phyloP scores from a whole-genome alignment of 257 asterid genomes.

The Jasminum sambac region DNA sequence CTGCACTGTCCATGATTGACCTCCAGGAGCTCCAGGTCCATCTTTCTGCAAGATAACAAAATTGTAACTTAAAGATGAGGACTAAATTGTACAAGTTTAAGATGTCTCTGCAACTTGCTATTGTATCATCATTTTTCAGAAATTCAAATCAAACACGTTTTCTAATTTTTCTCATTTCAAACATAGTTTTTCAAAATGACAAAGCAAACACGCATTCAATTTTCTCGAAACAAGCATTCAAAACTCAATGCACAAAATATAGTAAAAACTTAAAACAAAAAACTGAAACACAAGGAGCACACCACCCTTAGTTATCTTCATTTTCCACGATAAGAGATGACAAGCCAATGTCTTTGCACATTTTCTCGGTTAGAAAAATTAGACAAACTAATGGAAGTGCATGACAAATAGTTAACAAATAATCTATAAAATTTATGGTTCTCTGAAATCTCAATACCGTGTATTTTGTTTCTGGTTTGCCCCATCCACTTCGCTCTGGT shows the following conservation, averaged over 20 bases:
- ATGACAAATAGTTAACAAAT: slow-evolving; percentile 19
- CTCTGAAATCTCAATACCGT: slow-evolving; percentile 50
- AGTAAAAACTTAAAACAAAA: too few relatives aligned
- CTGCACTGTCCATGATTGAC: slow-evolving; percentile 95
- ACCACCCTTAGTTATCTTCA: too few relatives aligned
- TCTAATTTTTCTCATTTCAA: too few relatives aligned
- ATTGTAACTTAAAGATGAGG: neutral
- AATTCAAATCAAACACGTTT: too few relatives aligned
- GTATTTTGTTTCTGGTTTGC: slow-evolving; percentile 89
- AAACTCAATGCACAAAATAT: too few relatives aligned
- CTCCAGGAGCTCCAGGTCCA: slow-evolving; percentile 98
- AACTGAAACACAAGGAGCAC: too few relatives aligned
- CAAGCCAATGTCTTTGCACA: neutral
- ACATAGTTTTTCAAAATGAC: too few relatives aligned
- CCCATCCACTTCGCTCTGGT: slow-evolving; percentile 99
- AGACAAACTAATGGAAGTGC: slow-evolving; percentile 14
- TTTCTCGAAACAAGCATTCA: too few relatives aligned
- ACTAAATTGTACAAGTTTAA: too few relatives aligned
- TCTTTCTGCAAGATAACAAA: slow-evolving; percentile 69
- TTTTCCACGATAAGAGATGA: neutral
- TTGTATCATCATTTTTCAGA: too few relatives aligned
- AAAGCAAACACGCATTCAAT: too few relatives aligned
- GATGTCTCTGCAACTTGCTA: too few relatives aligned
- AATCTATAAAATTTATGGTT: slow-evolving; percentile 12
- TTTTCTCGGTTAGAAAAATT: neutral